Evolutionary conservation across 2,329 filamentous ascomycete species (phyloP).

Genomic region (Sporothrix brasiliensis): DNA sequence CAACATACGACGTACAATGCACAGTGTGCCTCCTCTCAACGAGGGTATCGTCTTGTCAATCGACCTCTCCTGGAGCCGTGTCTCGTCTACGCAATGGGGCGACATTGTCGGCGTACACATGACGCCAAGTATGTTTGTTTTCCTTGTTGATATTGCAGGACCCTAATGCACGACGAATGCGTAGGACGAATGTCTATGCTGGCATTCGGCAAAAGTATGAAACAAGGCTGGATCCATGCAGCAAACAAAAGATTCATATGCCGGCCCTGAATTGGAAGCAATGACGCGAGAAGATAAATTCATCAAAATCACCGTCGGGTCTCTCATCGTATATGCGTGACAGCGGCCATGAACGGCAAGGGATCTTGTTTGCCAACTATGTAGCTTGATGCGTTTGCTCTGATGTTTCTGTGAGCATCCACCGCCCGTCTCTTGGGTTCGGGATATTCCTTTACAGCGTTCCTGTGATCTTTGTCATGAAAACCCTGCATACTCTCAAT

Average conservation of each 20-base stretch:
- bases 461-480: background rate
- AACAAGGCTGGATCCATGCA: conserved; percentile 1
- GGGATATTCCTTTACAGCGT: background rate
- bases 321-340: background rate
- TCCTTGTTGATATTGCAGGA: conserved; percentile 15
- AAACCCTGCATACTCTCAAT: background rate
- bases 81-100: background rate
- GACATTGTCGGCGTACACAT: background rate
- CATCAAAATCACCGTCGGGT: background rate
- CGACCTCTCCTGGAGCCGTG: background rate
- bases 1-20: too few relatives aligned
- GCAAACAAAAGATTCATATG: background rate
- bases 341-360: background rate
- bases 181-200: background rate
- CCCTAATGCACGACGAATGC: background rate
- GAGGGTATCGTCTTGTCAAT: conserved; percentile 8
- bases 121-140: background rate
- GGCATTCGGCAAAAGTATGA: conserved; percentile 11
- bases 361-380: background rate
- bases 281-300: background rate
- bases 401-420: background rate
- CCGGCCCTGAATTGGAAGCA: background rate
- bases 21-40: background rate
- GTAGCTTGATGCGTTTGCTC: background rate
- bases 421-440: background rate